These are phyloP conservation scores for Trichocomaceae sp. DNA, from an alignment of 2,329 filamentous ascomycete species.

Conservation along the genomic window DNA sequence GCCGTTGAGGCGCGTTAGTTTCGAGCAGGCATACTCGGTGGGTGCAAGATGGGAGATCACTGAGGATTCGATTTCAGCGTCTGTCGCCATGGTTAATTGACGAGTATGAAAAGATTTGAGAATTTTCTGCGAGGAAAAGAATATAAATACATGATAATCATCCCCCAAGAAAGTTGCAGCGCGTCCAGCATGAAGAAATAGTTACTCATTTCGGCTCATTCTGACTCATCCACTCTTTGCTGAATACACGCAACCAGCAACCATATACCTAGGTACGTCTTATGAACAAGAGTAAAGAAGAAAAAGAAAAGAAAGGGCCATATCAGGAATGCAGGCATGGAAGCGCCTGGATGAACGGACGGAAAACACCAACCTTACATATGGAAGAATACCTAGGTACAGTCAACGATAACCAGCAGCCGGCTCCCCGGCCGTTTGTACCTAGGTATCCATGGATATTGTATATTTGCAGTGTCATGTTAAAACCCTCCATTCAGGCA, in stretches of 20 bases:
- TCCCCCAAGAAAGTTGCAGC: background rate
- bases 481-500: no score
- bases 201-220: conserved; percentile 6
- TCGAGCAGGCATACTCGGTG: conserved; percentile 1
- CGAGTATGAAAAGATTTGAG: no score
- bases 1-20: conserved; percentile 4
- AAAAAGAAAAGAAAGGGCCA: no score
- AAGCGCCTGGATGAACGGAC: background rate
- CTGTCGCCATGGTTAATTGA: conserved; percentile 2
- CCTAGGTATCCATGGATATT: no score
- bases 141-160: background rate
- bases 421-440: no score
- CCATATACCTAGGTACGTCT: no score
- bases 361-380: no score
- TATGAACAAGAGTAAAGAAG: background rate
- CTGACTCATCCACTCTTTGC: background rate
- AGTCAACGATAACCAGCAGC: no score
- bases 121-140: background rate
- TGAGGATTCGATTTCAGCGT: conserved; percentile 6
- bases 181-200: background rate
- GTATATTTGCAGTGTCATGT: no score
- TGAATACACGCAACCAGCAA: background rate
- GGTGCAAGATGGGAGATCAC: background rate
- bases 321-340: background rate
- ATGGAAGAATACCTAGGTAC: no score